These are phyloP conservation scores for Umbilicaria muhlenbergii DNA, from an alignment of 495 filamentous ascomycete species.

Conservation along the genomic window DNA sequence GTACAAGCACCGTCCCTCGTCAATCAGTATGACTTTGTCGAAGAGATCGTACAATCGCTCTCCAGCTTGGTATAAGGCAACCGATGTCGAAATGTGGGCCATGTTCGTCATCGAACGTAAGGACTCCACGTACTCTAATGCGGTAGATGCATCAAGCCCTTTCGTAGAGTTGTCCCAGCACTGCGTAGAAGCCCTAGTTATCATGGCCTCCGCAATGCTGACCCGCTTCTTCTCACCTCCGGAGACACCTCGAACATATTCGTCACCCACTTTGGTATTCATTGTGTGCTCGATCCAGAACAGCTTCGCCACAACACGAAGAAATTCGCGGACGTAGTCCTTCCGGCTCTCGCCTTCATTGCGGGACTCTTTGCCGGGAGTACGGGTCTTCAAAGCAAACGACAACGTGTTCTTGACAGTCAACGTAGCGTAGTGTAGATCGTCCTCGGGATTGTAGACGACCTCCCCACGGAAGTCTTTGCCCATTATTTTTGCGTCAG, in stretches of 20 bases:
- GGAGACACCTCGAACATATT: slow-evolving; percentile 48
- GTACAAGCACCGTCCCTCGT: slow-evolving; percentile 50
- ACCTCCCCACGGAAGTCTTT: slow-evolving; percentile 52
- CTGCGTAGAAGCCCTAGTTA: slow-evolving; percentile 46
- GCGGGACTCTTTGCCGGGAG: slow-evolving; percentile 47
- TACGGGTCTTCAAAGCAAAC: slow-evolving; percentile 55
- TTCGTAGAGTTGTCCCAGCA: slow-evolving; percentile 57
- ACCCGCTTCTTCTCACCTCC: slow-evolving; percentile 65
- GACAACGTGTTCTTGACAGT: slow-evolving; percentile 52
- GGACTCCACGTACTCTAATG: slow-evolving; percentile 48
- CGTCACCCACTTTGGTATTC: slow-evolving; percentile 53
- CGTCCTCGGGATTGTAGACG: slow-evolving; percentile 55
- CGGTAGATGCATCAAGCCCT: slow-evolving; percentile 54
- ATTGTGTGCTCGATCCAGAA: slow-evolving; percentile 64
- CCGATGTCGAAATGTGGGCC: slow-evolving; percentile 39
- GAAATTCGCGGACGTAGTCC: slow-evolving; percentile 50
- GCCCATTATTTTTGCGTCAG: slow-evolving; percentile 42
- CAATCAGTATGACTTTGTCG: slow-evolving; percentile 54
- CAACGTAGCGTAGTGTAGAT: slow-evolving; percentile 61
- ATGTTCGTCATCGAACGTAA: slow-evolving; percentile 48
- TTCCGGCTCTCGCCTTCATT: slow-evolving; percentile 41
- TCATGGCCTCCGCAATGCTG: slow-evolving; percentile 52
- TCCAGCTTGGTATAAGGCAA: slow-evolving; percentile 59
- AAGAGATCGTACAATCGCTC: slow-evolving; percentile 54
- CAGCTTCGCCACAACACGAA: slow-evolving; percentile 54